Base-by-base conservation (phyloP, 805 yeast species). In the Starmerella stigmatis region DNA sequence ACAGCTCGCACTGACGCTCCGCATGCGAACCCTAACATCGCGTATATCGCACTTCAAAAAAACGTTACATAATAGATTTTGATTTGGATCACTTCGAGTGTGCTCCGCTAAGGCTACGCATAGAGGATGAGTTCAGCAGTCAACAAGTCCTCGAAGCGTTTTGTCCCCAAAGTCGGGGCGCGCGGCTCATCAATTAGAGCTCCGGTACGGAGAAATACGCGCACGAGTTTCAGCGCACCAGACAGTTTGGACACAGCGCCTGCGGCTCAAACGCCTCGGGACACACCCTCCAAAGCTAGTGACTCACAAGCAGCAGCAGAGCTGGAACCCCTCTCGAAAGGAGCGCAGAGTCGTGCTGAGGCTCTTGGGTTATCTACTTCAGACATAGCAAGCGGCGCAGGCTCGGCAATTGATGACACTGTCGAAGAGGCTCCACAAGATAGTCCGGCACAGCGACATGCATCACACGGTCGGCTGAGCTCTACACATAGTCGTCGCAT, bases 101-200 rank as follows among this genome's bases (percentile, higher is more conserved):
- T 13, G 5, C 11, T 21, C 11, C 21, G 12, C 15, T 16, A 21
- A 23, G 28, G 22, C 7, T 15, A 9, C 28, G 11, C 38, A 62
- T n/a, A n/a, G n/a, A n/a, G n/a, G n/a, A n/a, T 62, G 66, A 59
- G 63, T 42, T 62, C 66, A 21, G 63, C 53, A 15, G 66, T 62
- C 21, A 62, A 62, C 35, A 62, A 62, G 48, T 59, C 64, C 16
- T 53, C 58, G 27, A 58, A 55, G 39, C 53, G 60, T 34, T 62
- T 61, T 46, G 53, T 55, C 44, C 65, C 64, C 4, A 58, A 56
- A 44, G 53, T 48, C 23, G 52, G 55, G 13, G 33, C 46, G 13
- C 51, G 48, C 5, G 49, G 46, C 10, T 45, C 51, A 11, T 30
- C 46, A 20, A 39, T 43, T 16, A 20, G 48, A 13, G 49, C 47